These are phyloP conservation scores for Casuarina cunninghamiana DNA, from an alignment of 306 rosid species.

Conservation along the genomic window DNA sequence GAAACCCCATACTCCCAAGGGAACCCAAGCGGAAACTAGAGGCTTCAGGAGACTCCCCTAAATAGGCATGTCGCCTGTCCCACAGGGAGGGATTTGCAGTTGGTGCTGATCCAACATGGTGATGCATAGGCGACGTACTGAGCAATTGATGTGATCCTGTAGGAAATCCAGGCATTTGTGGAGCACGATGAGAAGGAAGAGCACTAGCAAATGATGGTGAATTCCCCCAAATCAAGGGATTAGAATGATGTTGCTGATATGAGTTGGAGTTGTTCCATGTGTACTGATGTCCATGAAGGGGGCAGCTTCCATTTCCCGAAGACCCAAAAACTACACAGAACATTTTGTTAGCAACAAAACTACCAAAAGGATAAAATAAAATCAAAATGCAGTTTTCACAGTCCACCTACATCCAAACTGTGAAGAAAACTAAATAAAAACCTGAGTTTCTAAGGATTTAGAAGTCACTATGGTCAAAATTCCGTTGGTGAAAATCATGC, in stretches of 20 bases:
- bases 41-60: constrained; percentile 69
- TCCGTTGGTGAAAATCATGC: not conserved
- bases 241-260: constrained; percentile 68
- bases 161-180: constrained; percentile 64
- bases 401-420: not conserved
- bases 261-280: constrained; percentile 61
- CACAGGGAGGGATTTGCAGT: constrained; percentile 70
- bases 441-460: not conserved
- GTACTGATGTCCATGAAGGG: constrained; percentile 57
- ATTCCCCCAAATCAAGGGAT: constrained; percentile 59
- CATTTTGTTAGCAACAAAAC: constrained; percentile 19
- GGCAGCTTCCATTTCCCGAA: constrained; percentile 57
- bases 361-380: not conserved
- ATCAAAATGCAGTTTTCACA: not conserved
- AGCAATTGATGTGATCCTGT: constrained; percentile 57
- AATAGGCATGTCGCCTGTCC: constrained; percentile 63
- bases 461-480: not conserved
- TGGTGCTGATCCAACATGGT: constrained; percentile 85
- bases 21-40: constrained; percentile 68
- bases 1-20: constrained; percentile 65
- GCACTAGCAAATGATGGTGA: constrained; percentile 65
- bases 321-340: constrained; percentile 42
- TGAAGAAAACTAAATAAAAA: not conserved
- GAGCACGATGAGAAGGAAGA: constrained; percentile 49
- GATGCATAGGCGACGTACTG: constrained; percentile 53